phyloP scores from a whole-genome alignment of 2,329 filamentous ascomycete species.

The Cercospora brassicicola region DNA sequence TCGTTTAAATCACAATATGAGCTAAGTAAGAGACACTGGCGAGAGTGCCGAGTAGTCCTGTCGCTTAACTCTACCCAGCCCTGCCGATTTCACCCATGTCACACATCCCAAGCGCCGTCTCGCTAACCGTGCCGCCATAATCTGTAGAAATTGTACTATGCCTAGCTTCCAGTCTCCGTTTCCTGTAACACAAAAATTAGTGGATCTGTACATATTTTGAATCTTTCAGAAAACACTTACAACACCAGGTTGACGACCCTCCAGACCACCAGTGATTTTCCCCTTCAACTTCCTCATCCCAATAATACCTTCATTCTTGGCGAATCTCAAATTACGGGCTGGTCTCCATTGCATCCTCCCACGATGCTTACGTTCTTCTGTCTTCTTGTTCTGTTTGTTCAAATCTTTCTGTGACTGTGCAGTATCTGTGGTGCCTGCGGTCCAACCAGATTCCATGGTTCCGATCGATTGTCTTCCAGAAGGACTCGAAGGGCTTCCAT shows the following conservation, averaged over 20 bases:
- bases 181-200: slow-evolving; percentile 23
- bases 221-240: slow-evolving; percentile 41
- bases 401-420: slow-evolving; percentile 55
- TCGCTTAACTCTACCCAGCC: background rate
- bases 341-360: slow-evolving; percentile 96
- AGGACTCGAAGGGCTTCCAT: slow-evolving; percentile 31
- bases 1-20: background rate
- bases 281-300: slow-evolving; percentile 73
- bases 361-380: slow-evolving; percentile 78
- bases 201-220: background rate
- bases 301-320: slow-evolving; percentile 81
- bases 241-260: slow-evolving; percentile 80
- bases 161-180: slow-evolving; percentile 23
- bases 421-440: slow-evolving; percentile 36
- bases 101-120: background rate
- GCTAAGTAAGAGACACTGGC: background rate
- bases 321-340: slow-evolving; percentile 80
- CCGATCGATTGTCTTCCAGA: slow-evolving; percentile 30
- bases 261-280: slow-evolving; percentile 68
- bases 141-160: background rate
- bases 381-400: slow-evolving; percentile 66
- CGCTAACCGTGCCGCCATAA: background rate
- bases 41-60: background rate
- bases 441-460: slow-evolving; percentile 38
- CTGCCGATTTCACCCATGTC: background rate